A percentile compares a stretch with the other conserved stretches of the same genome.
Conservation (phyloP, 345 rosid species). For the Syzygium grande region DNA sequence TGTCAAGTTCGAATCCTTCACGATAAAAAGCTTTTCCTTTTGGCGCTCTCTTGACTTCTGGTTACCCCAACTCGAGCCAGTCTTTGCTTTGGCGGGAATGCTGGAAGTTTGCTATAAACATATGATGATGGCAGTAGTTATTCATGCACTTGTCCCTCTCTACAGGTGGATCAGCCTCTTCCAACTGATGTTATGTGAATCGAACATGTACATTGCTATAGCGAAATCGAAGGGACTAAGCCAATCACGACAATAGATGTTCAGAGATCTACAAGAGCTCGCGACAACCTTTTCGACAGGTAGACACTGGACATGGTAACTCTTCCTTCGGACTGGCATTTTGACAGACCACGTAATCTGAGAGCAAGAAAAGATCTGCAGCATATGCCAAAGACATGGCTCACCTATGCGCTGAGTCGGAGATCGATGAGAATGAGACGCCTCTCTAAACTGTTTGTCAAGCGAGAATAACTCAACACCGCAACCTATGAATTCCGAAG, state of each 20-base stretch:
- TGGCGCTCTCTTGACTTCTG: background rate
- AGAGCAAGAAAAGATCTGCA: background rate
- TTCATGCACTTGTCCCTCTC: background rate
- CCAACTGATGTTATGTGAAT: background rate
- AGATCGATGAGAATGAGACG: background rate
- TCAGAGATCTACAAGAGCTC: background rate
- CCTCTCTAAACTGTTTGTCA: background rate
- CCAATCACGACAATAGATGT: background rate
- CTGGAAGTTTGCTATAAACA: background rate
- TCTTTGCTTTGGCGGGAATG: background rate
- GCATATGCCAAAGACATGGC: background rate
- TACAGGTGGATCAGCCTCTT: background rate
- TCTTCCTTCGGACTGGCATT: background rate
- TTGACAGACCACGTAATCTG: background rate
- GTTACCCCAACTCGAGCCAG: background rate
- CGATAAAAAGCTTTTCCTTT: background rate
- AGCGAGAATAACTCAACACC: background rate
- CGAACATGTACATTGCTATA: background rate
- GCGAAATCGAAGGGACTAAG: background rate
- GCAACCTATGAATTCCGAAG: background rate
- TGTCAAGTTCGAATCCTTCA: background rate
- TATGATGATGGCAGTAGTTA: background rate
- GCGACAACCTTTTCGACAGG: background rate
- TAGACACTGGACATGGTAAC: background rate
- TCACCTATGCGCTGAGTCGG: background rate